Conservation (phyloP, 768 basidiomycete species). For the Hygrophorus pudorinus region DNA sequence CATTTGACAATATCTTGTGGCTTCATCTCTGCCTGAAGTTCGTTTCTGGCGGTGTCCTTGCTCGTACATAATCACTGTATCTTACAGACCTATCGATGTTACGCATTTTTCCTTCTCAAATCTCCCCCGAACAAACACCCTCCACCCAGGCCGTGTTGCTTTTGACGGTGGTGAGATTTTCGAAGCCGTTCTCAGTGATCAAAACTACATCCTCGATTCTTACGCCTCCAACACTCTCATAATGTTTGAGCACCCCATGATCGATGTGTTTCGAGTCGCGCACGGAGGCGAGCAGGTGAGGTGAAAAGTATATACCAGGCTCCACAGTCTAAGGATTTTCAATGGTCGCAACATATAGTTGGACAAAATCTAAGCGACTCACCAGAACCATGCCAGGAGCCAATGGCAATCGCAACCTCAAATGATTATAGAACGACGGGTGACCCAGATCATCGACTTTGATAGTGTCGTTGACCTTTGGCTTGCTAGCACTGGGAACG, state of each 20-base stretch:
- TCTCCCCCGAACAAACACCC: constrained; percentile 61
- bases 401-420: constrained; percentile 69
- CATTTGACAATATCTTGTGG: too few relatives aligned
- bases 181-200: constrained; percentile 61
- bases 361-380: constrained; percentile 21
- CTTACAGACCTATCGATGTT: background rate
- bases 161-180: constrained; percentile 79
- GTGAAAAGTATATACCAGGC: constrained; percentile 83
- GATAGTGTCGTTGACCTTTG: constrained; percentile 45
- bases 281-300: constrained; percentile 59
- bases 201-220: constrained; percentile 89
- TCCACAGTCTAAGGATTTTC: constrained; percentile 62
- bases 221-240: constrained; percentile 81
- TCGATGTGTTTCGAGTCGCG: constrained; percentile 60
- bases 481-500: constrained; percentile 74
- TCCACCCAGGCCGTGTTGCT: constrained; percentile 84
- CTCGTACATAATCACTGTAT: too few relatives aligned
- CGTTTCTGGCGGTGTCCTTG: too few relatives aligned
- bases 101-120: constrained; percentile 14
- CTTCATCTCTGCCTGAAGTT: too few relatives aligned
- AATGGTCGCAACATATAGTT: background rate
- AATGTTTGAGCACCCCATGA: constrained; percentile 55
- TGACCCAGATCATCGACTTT: constrained; percentile 29
- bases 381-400: constrained; percentile 81
- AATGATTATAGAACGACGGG: constrained; percentile 65